Evolutionary conservation across 768 basidiomycete species (phyloP).

Genomic region (Sporobolomyces pararoseus): DNA sequence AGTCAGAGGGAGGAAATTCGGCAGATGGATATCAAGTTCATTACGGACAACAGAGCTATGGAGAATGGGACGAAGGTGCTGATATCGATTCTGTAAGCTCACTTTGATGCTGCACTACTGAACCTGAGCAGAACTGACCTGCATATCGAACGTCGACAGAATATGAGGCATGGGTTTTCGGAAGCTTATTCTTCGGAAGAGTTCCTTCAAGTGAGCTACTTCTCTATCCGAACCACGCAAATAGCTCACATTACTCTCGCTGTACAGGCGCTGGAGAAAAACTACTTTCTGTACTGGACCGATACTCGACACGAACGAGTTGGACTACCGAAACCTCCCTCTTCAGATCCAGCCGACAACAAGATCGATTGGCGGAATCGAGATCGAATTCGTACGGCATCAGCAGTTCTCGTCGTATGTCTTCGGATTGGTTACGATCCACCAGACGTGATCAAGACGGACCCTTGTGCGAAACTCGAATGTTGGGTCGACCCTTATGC

Average conservation of each 20-base stretch:
- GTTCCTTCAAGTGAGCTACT: slow-evolving; percentile 32
- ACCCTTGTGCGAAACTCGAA: slow-evolving; percentile 88
- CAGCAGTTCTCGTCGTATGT: slow-evolving; percentile 70
- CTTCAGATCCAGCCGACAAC: slow-evolving; percentile 46
- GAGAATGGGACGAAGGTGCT: slow-evolving; percentile 29
- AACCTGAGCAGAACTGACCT: too few relatives aligned
- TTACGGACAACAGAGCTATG: neutral
- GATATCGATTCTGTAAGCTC: slow-evolving; percentile 31
- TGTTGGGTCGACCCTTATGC: slow-evolving; percentile 97
- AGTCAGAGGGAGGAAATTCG: slow-evolving; percentile 9
- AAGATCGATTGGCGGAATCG: slow-evolving; percentile 90
- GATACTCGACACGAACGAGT: slow-evolving; percentile 42
- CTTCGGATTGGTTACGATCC: slow-evolving; percentile 97
- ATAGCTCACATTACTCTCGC: too few relatives aligned
- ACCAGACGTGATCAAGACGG: slow-evolving; percentile 94
- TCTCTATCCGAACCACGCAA: neutral
- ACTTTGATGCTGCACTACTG: too few relatives aligned
- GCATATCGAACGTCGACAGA: neutral
- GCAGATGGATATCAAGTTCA: slow-evolving; percentile 5
- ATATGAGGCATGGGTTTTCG: slow-evolving; percentile 40
- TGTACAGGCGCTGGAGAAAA: slow-evolving; percentile 41
- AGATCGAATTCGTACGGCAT: slow-evolving; percentile 91
- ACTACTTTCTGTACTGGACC: slow-evolving; percentile 46
- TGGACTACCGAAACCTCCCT: slow-evolving; percentile 38
- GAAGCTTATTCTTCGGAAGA: slow-evolving; percentile 42